Evolutionary conservation across 1,284 basidiomycete genomes (phyloP).

Genomic region (Boletellus sp.): DNA sequence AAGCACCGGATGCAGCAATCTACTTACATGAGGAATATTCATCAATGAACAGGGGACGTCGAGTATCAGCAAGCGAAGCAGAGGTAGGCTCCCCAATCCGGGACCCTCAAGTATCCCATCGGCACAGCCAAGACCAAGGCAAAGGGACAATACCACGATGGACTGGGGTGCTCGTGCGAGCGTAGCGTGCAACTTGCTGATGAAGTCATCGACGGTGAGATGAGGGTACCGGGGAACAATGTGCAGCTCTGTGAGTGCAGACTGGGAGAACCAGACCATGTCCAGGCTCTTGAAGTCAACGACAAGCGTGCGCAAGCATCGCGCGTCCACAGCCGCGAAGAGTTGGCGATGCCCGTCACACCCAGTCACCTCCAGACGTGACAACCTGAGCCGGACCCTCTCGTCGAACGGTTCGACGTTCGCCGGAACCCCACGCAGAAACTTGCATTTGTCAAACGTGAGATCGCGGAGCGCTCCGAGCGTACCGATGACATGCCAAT

Average conservation of each 20-base stretch:
- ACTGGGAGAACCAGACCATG: not conserved
- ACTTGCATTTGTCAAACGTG: slow-evolving; percentile 1
- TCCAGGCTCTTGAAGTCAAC: not conserved
- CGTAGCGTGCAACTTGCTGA: not conserved
- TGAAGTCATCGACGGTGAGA: too few species aligned
- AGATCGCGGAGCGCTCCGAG: slow-evolving; percentile 16
- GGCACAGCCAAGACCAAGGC: not conserved
- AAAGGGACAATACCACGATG: not conserved
- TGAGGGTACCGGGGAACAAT: not conserved
- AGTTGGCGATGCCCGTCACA: not conserved
- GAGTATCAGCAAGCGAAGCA: slow-evolving; percentile 11
- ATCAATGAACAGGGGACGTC: fast-evolving
- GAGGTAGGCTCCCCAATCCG: slow-evolving; percentile 1
- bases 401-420: not conserved
- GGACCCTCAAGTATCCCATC: not conserved
- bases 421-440: not conserved
- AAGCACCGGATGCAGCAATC: not conserved
- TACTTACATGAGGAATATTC: slow-evolving; percentile 1
- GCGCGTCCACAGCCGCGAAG: slow-evolving; percentile 1
- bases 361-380: not conserved
- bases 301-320: slow-evolving; percentile 1
- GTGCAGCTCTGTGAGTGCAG: not conserved
- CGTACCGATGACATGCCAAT: slow-evolving; percentile 14
- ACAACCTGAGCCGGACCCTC: slow-evolving; percentile 5
- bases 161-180: not conserved